Conservation (phyloP, 176 grass and related monocot species). For the Thinopyrum elongatum region DNA sequence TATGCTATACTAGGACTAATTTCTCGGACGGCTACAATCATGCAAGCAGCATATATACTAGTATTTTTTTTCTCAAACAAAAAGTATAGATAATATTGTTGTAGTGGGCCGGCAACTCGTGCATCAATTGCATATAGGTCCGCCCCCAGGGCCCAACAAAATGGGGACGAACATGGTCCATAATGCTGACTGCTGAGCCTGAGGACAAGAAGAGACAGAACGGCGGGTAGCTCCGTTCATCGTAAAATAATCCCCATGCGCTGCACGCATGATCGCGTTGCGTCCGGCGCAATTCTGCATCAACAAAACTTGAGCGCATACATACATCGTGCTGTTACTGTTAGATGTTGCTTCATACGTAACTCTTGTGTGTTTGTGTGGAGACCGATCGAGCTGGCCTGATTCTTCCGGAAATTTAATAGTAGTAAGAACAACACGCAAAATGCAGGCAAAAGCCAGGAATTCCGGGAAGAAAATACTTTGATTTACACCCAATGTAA, state of each 20-base stretch:
- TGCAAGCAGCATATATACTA: background rate
- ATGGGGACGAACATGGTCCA: background rate
- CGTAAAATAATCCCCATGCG: conserved; percentile 21
- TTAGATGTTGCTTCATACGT: background rate
- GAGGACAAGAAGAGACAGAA: conserved; percentile 35
- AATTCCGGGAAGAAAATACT: background rate
- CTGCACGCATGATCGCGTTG: conserved; percentile 14
- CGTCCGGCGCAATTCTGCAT: background rate
- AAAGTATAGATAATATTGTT: background rate
- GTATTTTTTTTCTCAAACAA: too few species aligned
- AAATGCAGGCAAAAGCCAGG: background rate
- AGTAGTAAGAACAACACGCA: background rate
- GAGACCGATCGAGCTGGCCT: background rate
- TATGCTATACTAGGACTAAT: conserved; percentile 21
- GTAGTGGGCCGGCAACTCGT: background rate
- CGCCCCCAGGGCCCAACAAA: background rate
- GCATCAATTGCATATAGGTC: background rate
- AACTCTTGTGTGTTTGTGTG: background rate
- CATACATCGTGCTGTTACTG: background rate
- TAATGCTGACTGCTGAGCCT: background rate
- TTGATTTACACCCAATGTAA: background rate
- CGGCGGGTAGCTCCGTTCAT: background rate
- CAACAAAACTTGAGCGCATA: background rate
- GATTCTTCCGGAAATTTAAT: background rate
- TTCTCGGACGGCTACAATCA: background rate